These are phyloP conservation scores for Coniochaeta prunicola DNA, from an alignment of 2,329 filamentous ascomycete species.

Conservation along the genomic window DNA sequence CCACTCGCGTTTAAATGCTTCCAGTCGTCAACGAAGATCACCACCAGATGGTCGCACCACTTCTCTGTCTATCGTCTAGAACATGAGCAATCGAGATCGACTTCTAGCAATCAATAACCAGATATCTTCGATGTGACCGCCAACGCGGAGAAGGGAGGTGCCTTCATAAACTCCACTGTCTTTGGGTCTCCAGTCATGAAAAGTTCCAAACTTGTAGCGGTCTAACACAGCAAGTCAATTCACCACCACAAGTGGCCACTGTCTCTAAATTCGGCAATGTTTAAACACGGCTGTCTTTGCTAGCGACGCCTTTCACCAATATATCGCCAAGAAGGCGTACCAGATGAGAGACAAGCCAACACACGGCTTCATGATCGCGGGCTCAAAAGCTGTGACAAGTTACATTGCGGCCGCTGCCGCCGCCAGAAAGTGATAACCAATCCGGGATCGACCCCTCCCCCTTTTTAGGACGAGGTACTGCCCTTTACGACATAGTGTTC, in stretches of 20 bases:
- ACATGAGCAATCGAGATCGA: background rate
- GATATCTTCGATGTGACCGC: no score
- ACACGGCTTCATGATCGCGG: background rate
- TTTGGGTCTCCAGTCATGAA: background rate
- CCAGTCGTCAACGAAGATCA: background rate
- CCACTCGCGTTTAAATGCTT: background rate
- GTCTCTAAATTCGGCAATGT: no score
- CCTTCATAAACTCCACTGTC: background rate
- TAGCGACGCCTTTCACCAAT: no score
- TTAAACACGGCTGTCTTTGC: no score
- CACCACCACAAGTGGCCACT: no score
- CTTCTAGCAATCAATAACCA: no score
- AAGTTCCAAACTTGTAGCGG: background rate
- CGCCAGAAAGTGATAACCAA: background rate
- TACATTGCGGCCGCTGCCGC: background rate
- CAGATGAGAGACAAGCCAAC: background rate
- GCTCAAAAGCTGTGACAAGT: background rate
- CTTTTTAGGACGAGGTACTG: background rate
- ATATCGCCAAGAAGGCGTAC: background rate
- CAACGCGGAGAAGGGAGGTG: no score
- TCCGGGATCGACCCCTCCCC: background rate
- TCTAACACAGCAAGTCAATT: no score
- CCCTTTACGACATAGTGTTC: background rate
- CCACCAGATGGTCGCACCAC: background rate
- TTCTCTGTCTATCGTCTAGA: background rate